A percentile compares a stretch with the other conserved stretches of the same genome.
These are phyloP conservation scores for Annulohypoxylon maeteangense DNA, from an alignment of 495 filamentous ascomycete species.

Conservation along the genomic window DNA sequence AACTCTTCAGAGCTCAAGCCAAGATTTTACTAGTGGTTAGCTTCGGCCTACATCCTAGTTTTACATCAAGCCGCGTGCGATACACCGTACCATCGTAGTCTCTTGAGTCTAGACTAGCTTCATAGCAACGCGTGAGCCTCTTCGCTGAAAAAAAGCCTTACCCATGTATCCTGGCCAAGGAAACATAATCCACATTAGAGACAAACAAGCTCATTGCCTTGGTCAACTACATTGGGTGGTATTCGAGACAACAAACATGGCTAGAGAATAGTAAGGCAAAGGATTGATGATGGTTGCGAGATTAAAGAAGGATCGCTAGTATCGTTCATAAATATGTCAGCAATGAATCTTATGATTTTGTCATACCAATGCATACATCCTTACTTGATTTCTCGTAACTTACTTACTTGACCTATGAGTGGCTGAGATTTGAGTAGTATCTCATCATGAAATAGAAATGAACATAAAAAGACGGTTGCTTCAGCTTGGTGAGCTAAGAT, in stretches of 20 bases:
- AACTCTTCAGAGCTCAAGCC: constrained; percentile 19
- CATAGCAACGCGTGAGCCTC: constrained; percentile 14
- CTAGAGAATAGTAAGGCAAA: neutral
- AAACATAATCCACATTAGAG: neutral
- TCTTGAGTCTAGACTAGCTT: too few relatives aligned
- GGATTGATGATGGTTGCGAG: neutral
- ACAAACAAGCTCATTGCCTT: neutral
- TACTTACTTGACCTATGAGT: neutral
- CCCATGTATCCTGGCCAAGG: neutral
- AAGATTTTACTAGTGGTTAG: constrained; percentile 29
- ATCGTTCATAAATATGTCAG: neutral
- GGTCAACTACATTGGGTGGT: neutral
- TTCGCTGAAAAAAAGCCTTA: neutral
- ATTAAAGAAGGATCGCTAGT: neutral
- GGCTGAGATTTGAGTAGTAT: neutral
- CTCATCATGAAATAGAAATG: neutral
- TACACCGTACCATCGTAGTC: constrained; percentile 21
- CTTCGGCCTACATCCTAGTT: constrained; percentile 38
- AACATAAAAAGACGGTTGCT: neutral
- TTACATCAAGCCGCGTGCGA: constrained; percentile 27
- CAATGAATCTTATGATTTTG: neutral
- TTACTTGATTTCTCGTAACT: neutral
- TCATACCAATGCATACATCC: neutral
- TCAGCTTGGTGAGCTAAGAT: neutral
- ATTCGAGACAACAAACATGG: constrained; percentile 1